phyloP scores from a whole-genome alignment of 192 early-diverging fungal genomes.

The Haplosporangium gracile region DNA sequence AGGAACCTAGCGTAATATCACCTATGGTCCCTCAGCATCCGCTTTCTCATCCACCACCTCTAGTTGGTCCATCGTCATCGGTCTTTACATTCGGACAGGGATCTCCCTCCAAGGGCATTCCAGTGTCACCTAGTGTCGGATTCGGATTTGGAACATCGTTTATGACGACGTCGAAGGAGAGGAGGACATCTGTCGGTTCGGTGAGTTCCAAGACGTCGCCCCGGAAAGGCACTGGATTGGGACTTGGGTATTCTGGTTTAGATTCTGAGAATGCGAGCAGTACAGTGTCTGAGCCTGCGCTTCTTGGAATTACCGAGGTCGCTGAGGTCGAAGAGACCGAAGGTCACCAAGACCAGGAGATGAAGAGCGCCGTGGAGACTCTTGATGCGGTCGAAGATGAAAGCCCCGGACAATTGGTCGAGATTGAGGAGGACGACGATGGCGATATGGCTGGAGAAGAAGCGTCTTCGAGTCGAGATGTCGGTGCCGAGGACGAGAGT shows the following conservation, averaged over 20 bases:
- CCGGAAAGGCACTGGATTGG: background rate
- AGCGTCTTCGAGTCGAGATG: background rate
- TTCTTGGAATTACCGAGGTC: background rate
- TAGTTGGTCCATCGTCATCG: background rate
- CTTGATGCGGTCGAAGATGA: background rate
- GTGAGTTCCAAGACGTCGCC: background rate
- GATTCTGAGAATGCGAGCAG: background rate
- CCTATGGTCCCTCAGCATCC: background rate
- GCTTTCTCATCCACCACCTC: background rate
- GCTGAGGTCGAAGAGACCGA: background rate
- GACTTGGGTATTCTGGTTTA: background rate
- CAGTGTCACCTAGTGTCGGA: constrained; percentile 24
- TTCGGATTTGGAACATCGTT: constrained; percentile 42
- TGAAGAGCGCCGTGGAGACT: background rate
- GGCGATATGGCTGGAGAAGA: background rate
- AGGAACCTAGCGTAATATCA: constrained; percentile 11
- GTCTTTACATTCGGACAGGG: constrained; percentile 40
- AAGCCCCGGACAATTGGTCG: background rate
- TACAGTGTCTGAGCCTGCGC: background rate
- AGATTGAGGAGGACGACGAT: background rate
- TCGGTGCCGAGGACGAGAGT: background rate
- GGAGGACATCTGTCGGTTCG: background rate
- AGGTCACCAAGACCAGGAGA: background rate
- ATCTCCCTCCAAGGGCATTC: background rate
- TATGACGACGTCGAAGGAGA: background rate